Evolutionary conservation across 208 protist species (phyloP).

Genomic region (Trypanosoma platydactyli): DNA sequence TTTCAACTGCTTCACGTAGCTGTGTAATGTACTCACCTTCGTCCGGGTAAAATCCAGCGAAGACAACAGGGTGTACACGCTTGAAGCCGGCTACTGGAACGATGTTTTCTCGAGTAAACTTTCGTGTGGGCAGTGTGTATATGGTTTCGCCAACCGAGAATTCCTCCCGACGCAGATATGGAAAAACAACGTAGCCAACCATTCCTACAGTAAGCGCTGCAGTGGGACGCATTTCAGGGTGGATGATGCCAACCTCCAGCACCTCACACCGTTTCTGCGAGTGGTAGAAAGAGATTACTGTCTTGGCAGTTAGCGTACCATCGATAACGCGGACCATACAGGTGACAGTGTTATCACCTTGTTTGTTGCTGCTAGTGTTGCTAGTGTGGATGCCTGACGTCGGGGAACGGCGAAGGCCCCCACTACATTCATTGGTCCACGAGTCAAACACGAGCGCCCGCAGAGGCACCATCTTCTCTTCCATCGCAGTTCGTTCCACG

Average conservation of each 20-base stretch:
- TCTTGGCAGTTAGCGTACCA: constrained; percentile 86
- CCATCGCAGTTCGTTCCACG: constrained; percentile 44
- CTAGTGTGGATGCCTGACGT: not conserved
- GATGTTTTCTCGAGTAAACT: constrained; percentile 40
- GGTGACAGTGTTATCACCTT: constrained; percentile 49
- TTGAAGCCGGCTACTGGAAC: constrained; percentile 52
- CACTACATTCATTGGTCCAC: constrained; percentile 93
- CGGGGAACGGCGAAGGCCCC: constrained; percentile 61
- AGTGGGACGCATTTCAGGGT: constrained; percentile 88
- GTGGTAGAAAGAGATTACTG: constrained; percentile 63
- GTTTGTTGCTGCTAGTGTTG: constrained; percentile 3
- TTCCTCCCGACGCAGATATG: constrained; percentile 81
- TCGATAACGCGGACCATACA: constrained; percentile 90
- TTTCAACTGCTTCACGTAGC: constrained; percentile 91
- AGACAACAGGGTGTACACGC: constrained; percentile 92
- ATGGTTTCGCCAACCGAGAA: constrained; percentile 96
- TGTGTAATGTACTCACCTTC: constrained; percentile 83
- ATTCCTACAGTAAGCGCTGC: constrained; percentile 89
- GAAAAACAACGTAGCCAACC: constrained; percentile 95
- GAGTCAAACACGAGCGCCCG: constrained; percentile 96
- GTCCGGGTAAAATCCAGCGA: constrained; percentile 95
- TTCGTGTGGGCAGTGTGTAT: constrained; percentile 61
- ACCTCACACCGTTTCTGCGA: constrained; percentile 78
- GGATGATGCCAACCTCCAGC: constrained; percentile 93
- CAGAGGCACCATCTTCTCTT: constrained; percentile 72